These are phyloP conservation scores for Plasmodium gonderi DNA, from an alignment of 169 alveolate genomes.

Conservation along the genomic window DNA sequence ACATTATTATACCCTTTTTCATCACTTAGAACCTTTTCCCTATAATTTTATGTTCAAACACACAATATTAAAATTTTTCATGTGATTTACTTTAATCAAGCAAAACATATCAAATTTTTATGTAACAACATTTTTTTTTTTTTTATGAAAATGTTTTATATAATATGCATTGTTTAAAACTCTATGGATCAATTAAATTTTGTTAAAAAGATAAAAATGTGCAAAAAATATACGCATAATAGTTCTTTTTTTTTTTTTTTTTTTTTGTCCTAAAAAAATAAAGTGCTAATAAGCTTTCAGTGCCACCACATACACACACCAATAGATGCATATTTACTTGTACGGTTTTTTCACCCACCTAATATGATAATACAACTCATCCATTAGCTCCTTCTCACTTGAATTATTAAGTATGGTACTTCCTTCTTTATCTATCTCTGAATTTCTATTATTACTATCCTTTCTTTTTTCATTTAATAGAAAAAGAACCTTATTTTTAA, in stretches of 20 bases:
- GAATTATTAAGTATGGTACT: not conserved
- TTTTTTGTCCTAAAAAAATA: too few species aligned
- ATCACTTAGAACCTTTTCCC: slow-evolving; percentile 45
- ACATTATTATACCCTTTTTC: slow-evolving; percentile 18
- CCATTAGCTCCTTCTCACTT: slow-evolving; percentile 31
- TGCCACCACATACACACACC: too few species aligned
- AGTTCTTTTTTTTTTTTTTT: too few species aligned
- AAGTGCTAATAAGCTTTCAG: too few species aligned
- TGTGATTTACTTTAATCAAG: not conserved
- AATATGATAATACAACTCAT: slow-evolving; percentile 34
- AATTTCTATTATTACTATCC: not conserved
- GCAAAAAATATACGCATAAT: too few species aligned
- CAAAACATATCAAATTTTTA: not conserved
- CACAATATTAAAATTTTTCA: not conserved
- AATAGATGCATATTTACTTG: too few species aligned
- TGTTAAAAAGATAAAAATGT: slow-evolving; percentile 1
- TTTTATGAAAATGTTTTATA: not conserved
- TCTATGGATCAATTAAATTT: not conserved
- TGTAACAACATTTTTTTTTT: not conserved
- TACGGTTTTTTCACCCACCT: slow-evolving; percentile 25
- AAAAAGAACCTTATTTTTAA: slow-evolving; percentile 68
- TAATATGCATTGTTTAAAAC: not conserved
- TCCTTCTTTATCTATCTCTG: slow-evolving; percentile 8
- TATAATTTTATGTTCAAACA: slow-evolving; percentile 29
- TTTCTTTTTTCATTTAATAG: slow-evolving; percentile 59